Base-by-base conservation (phyloP, 495 filamentous ascomycete species). In the Penicilliopsis zonata region DNA sequence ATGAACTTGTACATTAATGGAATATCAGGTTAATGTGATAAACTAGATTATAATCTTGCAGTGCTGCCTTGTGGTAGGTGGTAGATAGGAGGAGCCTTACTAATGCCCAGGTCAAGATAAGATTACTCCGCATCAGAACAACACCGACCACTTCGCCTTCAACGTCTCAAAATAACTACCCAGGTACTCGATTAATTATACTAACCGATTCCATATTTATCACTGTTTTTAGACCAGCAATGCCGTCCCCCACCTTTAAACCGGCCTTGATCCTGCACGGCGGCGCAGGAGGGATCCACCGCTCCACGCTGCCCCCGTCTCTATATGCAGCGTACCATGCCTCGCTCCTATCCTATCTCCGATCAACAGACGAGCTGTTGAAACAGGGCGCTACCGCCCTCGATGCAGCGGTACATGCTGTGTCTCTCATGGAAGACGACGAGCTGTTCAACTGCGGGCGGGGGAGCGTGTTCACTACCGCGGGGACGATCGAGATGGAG, bases 241-340 rank as follows among this genome's bases (percentile, higher is more conserved):
- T n/a, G n/a, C 20, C 36, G 9, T 23, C 30, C 13, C 34, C 48
- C 3, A 38, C 35, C 6, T 57, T 65, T 38, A 69, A 67, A 38
- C 80, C 82, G 2, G 70, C 80, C 5, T 56, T 88, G 19, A 86
- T 88, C 53, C 72, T 95, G 52, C 86, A 94, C 49, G 87, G 86
- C 52, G 86, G 86, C 36, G 86, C 86, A 1, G 86, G 86, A 17
- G 80, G 80, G 46, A 77, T 93, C 50, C 72, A 70, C 8, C 79
- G 72, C 6, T 46, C 61, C n/a, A 80, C 69, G 43, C 65, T 93
- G 15, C 66, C 77, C 1, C 68, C 71, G 5, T 50, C 65, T 16
- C 59, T 67, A 31, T 86, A 82, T 57, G 37, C 50, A 13, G 38
- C 61, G 20, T 82, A 80, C 53, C 68, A 73, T 31, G 35, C 55